Conservation (phyloP, 495 filamentous ascomycete genomes). For the Elasticomyces elasticus region DNA sequence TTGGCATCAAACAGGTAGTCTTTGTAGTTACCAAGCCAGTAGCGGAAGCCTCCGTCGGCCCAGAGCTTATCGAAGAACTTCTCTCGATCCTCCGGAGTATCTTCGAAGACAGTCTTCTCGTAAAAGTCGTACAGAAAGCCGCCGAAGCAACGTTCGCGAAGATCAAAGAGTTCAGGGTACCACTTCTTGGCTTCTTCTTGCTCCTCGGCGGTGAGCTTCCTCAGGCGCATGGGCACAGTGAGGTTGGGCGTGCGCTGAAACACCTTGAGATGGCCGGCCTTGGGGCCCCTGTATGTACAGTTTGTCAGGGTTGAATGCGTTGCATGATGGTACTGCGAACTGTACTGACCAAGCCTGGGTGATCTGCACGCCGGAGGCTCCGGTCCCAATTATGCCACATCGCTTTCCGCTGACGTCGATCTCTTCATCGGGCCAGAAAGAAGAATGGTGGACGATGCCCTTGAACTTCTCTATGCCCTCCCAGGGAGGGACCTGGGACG, state of each 20-base stretch:
- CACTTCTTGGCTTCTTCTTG: slow-evolving; percentile 32
- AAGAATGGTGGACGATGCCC: slow-evolving; percentile 46
- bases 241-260: slow-evolving; percentile 37
- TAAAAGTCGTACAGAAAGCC: slow-evolving; percentile 38
- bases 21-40: slow-evolving; percentile 41
- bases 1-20: slow-evolving; percentile 37
- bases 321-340: not conserved
- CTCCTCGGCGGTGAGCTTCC: slow-evolving; percentile 20
- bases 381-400: slow-evolving; percentile 50
- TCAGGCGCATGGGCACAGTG: slow-evolving; percentile 23
- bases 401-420: slow-evolving; percentile 44
- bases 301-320: not conserved
- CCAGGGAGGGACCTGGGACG: slow-evolving; percentile 32
- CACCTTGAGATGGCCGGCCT: slow-evolving; percentile 35
- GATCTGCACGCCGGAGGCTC: slow-evolving; percentile 41
- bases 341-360: slow-evolving; percentile 32
- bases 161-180: slow-evolving; percentile 41
- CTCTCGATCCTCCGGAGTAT: slow-evolving; percentile 37
- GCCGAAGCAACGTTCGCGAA: slow-evolving; percentile 30
- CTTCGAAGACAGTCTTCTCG: slow-evolving; percentile 37
- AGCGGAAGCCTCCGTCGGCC: slow-evolving; percentile 41
- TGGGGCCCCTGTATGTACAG: slow-evolving; percentile 17
- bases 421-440: slow-evolving; percentile 47
- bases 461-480: slow-evolving; percentile 45
- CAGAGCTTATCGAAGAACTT: slow-evolving; percentile 40